These are phyloP conservation scores for Starmerella asiatica DNA, from an alignment of 805 yeast species.

Conservation along the genomic window DNA sequence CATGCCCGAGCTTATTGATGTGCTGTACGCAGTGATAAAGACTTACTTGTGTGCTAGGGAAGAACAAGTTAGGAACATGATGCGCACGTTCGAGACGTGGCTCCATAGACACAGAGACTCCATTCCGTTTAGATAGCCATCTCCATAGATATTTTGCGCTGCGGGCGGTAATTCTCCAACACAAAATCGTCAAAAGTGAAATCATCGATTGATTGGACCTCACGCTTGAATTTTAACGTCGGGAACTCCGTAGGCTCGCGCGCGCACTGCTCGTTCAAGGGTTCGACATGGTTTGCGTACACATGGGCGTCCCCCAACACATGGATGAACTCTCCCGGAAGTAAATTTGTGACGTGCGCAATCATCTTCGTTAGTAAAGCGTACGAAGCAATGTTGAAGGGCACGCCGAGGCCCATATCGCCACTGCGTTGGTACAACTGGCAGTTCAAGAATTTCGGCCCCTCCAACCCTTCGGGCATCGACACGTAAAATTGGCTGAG, in stretches of 20 bases:
- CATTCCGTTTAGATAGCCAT: constrained; percentile 88
- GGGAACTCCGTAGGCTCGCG: constrained; percentile 77
- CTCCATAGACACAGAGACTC: too few relatives aligned
- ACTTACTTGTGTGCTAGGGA: constrained; percentile 2
- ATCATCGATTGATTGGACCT: constrained; percentile 65
- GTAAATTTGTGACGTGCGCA: constrained; percentile 89
- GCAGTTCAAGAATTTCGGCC: constrained; percentile 65
- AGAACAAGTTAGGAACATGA: not conserved
- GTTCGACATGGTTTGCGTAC: constrained; percentile 84
- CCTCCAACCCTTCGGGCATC: constrained; percentile 40
- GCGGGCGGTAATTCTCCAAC: constrained; percentile 66
- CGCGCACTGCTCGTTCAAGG: constrained; percentile 62
- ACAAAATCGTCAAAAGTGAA: constrained; percentile 82
- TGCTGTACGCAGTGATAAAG: constrained; percentile 3
- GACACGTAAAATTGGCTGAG: constrained; percentile 89
- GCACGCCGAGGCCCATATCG: constrained; percentile 99
- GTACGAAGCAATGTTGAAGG: constrained; percentile 94
- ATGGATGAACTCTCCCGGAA: constrained; percentile 89
- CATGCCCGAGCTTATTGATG: constrained; percentile 10
- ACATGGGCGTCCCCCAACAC: constrained; percentile 97
- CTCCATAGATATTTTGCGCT: constrained; percentile 77
- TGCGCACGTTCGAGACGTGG: constrained; percentile 10
- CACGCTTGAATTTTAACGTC: constrained; percentile 52
- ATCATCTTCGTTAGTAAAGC: constrained; percentile 88
- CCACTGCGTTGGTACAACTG: constrained; percentile 92